A percentile compares a stretch with the other conserved stretches of the same genome.
phyloP scores from a whole-genome alignment of 2,329 filamentous ascomycete species.

The Sporothrix dimorphospora region DNA sequence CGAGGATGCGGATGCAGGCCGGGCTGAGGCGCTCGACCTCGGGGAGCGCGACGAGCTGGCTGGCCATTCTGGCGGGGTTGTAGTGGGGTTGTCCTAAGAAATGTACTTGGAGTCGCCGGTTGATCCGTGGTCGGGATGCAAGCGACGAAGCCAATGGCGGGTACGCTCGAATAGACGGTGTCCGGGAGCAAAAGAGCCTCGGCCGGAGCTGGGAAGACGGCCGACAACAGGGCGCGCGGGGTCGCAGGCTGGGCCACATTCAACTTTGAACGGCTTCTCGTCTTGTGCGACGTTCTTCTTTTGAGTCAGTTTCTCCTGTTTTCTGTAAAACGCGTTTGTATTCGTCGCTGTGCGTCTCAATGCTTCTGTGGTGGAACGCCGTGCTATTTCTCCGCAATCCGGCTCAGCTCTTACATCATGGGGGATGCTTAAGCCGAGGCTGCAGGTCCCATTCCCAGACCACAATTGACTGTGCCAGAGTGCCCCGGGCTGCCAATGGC shows the following conservation, averaged over 20 bases:
- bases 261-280: slow-evolving; percentile 5
- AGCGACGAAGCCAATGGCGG: not conserved
- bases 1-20: slow-evolving; percentile 79
- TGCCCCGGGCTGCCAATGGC: slow-evolving; percentile 13
- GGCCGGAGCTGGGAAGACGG: slow-evolving; percentile 25
- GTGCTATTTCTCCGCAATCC: slow-evolving; percentile 18
- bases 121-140: not conserved
- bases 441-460: slow-evolving; percentile 7
- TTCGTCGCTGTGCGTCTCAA: not conserved
- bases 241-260: slow-evolving; percentile 14
- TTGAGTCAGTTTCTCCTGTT: not conserved
- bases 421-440: slow-evolving; percentile 22
- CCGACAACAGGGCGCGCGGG: slow-evolving; percentile 5
- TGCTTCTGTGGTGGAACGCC: slow-evolving; percentile 15
- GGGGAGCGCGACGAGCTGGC: slow-evolving; percentile 65
- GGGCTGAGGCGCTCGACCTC: slow-evolving; percentile 78
- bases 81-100: too few species aligned
- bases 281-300: not conserved
- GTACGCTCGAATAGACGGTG: not conserved
- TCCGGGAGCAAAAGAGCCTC: not conserved
- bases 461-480: not conserved
- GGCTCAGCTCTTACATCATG: slow-evolving; percentile 23
- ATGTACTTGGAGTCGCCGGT: not conserved
- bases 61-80: slow-evolving; percentile 54
- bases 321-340: not conserved